Evolutionary conservation across 2,329 filamentous ascomycete genomes (phyloP), one percentile per base, ranked within the genome.

Genomic region (Xylariales sp.): DNA sequence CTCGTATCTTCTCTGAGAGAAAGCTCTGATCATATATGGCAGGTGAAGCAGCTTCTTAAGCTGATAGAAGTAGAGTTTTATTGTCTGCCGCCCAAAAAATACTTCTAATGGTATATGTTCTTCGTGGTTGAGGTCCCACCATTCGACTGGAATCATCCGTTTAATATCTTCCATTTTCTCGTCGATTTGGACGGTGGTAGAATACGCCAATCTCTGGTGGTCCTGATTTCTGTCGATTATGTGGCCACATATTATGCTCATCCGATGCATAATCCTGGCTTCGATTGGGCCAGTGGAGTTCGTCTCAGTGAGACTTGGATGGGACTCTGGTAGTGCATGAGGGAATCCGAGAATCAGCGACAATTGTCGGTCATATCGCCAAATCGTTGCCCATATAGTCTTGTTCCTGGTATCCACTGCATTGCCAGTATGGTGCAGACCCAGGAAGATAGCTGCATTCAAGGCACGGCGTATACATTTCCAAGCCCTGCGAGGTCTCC

Each of bases 271-370:
- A n/a, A 40, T 32, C 5, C 3, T 31, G 28, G 15, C 12, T 25
- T 40, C 37, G 8, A 22, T 16, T 7, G 29, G 14, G 9, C 15
- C 14, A 7, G 7, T 16, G 14, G 8, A 7, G 29, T 7, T 10
- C 7, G 9, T 10, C 29, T 32, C 7, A 16, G 29, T 10, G 29
- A 15, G 7, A 16, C 7, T 16, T 10, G 14, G 29, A 7, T 16
- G 29, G 7, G 8, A 14, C 29, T 16, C 28, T 5, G 38, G 14
- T 8, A 33, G 9, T n/a, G 29, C 28, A 10, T 24, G 12, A 9
- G 38, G 38, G 20, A 40, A 19, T 5, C 38, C 38, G 9, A 40
- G 10, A 9, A 33, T 15, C 28, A 40, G 19, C 5, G 38, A 40
- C 27, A 40, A 25, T 25, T 40, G 38, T 2, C 8, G 11, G 14